A percentile compares a stretch with the other conserved stretches of the same genome.
phyloP scores from a whole-genome alignment of 768 basidiomycete genomes.

The Pleurotus citrinopileatus region DNA sequence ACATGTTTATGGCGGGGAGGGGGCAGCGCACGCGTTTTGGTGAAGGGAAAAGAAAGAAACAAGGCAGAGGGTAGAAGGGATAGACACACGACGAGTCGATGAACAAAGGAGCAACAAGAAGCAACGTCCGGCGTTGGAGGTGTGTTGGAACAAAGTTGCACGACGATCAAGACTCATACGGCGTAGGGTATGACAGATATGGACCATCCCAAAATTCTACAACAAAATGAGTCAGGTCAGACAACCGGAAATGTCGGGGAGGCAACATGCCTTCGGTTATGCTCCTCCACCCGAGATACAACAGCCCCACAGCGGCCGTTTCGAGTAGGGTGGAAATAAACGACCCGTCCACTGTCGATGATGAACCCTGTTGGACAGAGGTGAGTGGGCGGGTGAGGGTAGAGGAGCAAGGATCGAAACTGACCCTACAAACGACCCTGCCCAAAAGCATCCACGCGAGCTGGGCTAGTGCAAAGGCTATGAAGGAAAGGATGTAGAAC shows the following conservation, averaged over 20 bases:
- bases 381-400: not conserved
- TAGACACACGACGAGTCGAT: no score
- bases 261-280: conserved; percentile 89
- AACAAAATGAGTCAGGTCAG: no score
- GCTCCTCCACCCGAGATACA: conserved; percentile 83
- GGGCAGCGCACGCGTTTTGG: no score
- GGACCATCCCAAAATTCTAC: no score
- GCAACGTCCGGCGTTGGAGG: no score
- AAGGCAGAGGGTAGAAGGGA: conserved; percentile 12
- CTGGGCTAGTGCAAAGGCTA: conserved; percentile 78
- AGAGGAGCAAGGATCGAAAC: conserved; percentile 13
- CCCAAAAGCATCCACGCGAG: conserved; percentile 81
- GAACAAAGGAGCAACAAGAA: no score
- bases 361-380: conserved; percentile 44
- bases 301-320: conserved; percentile 61
- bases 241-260: no score
- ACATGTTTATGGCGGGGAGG: no score
- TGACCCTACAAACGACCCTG: conserved; percentile 68
- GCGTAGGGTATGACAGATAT: no score
- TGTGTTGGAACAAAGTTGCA: no score
- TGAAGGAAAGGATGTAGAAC: conserved; percentile 71
- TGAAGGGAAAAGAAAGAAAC: conserved; percentile 2
- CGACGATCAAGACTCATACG: no score
- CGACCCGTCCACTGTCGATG: conserved; percentile 75
- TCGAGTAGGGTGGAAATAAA: conserved; percentile 87